Base-by-base conservation (phyloP, 148 eudicot genomes). In the Vaccinium myrtillus region DNA sequence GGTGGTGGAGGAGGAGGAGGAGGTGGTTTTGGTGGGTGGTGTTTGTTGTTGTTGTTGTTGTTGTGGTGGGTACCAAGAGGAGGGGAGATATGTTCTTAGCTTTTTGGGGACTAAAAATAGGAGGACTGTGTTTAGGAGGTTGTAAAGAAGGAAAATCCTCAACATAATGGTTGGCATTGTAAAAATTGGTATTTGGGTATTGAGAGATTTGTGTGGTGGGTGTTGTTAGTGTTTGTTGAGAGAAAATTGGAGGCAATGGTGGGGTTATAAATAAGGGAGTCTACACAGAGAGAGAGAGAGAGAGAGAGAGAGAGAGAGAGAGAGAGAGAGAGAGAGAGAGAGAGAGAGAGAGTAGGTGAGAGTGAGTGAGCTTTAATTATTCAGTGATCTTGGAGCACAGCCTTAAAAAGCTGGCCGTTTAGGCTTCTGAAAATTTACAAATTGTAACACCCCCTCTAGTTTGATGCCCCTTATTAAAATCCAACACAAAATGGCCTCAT, bases 31-130 rank as follows among this genome's bases (percentile, higher is more conserved):
- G 56, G 15, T 50, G 79, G 19, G 79, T 11, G 55, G 54, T 9
- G 51, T 2, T 39, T 39, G 51, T 75, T 43, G 50, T 46, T 39
- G 50, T 46, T 39, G 53, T 74, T 32, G 77, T 15, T 73, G 50
- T 54, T 79, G 61, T 56, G 53, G 74, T 18, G 74, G 81, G 83
- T 74, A 56, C 77, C 83, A 87, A 83, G 89, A 85, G 65, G 77
- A 4, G 0, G 84, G 87, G 82, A 87, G 84, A 74, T 79, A 85
- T 6, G 71, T 50, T 46, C 84, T 85, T 21, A 87, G 83, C 48
- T 89, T 87, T 50, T 87, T 89, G 76, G 91, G 87, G 13, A 89
- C 85, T 12, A 89, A 81, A 74, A 56, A 80, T 30, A 79, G 83
- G 74, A 89, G 75, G 77, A 83, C 21, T 13, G 79, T 8, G 79